Base-by-base conservation (phyloP, 2,329 filamentous ascomycete genomes). In the Aspergillus cejpii region DNA sequence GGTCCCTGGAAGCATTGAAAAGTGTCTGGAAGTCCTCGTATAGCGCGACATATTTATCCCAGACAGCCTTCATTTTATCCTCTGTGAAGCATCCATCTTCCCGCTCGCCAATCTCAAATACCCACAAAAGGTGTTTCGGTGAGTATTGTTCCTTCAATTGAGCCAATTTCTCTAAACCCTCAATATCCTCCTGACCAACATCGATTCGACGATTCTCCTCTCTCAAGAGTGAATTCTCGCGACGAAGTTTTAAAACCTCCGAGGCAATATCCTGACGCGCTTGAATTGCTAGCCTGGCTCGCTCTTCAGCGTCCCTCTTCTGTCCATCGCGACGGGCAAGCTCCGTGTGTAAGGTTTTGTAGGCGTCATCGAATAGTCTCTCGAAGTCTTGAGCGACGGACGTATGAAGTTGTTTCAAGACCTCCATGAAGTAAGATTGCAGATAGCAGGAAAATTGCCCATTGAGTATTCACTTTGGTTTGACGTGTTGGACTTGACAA, bases 21-120 rank as follows among this genome's bases (percentile, higher is more conserved):
- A 69, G 50, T 7, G 50, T 62, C 29, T 53, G 45, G 10, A 61
- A 37, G 40, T 65, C 61, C 6, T 43, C 39, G 37, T 68, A 69
- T 12, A 69, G 52, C 7, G 58, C 51, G 2, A 48, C 43, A 51
- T 70, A 70, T 49, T 58, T 59, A 4, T 47, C 24, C n/a, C 52
- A 53, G 21, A 68, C 41, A 5, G 42, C 43, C 37, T 55, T 39
- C 23, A 51, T 49, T 12, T 57, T 44, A 24, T 48, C 47, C 23
- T 47, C 28, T 21, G 55, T 41, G n/a, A 43, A 27, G 17, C 41
- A 33, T 6, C 33, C 24, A 15, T 29, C 20, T 6, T 45, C 33
- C 21, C 38, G 31, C 29, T 40, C 41, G 17, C 47, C 24, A 34
- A 23, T 39, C 37, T 45, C 33, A 40, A 43, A 49, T 10, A 24